Conservation (phyloP, 331 rosid species). For the Acacia concinna region DNA sequence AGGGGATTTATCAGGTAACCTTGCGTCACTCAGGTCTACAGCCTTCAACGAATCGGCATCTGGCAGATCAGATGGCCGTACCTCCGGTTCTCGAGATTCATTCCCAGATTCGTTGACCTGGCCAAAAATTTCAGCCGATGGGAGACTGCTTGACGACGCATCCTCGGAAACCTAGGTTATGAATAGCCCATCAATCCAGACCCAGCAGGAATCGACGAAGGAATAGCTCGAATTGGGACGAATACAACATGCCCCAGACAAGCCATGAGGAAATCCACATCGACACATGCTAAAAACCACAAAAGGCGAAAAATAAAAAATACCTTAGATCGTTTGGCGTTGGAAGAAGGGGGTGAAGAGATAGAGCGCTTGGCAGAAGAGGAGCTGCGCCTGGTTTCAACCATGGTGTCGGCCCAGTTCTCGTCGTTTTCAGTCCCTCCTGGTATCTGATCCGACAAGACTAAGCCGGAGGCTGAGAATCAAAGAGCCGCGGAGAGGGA, state of each 20-base stretch:
- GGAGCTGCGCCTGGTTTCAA: slow-evolving; percentile 85
- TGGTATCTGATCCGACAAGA: slow-evolving; percentile 48
- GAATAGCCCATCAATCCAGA: slow-evolving; percentile 27
- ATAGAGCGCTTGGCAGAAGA: slow-evolving; percentile 80
- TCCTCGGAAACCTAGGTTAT: slow-evolving; percentile 67
- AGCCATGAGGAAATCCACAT: slow-evolving; percentile 7
- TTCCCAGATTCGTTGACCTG: slow-evolving; percentile 75
- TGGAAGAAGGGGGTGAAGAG: slow-evolving; percentile 66
- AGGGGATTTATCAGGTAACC: slow-evolving; percentile 44
- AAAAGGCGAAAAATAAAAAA: not conserved
- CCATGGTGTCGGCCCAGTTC: slow-evolving; percentile 51
- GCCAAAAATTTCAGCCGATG: slow-evolving; percentile 48
- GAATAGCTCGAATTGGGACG: slow-evolving; percentile 11
- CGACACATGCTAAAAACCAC: not conserved
- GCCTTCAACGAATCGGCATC: slow-evolving; percentile 48
- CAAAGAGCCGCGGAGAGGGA: slow-evolving; percentile 3
- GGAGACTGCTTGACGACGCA: slow-evolving; percentile 54
- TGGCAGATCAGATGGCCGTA: slow-evolving; percentile 72
- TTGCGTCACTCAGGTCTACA: slow-evolving; percentile 41
- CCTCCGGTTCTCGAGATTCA: slow-evolving; percentile 53
- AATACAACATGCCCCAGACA: slow-evolving; percentile 27
- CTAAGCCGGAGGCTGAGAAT: slow-evolving; percentile 17
- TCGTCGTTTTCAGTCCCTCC: not conserved
- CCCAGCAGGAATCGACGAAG: not conserved
- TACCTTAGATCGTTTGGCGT: slow-evolving; percentile 85